Percentiles rank a stretch among this genome's conserved stretches.
phyloP scores from a whole-genome alignment of 495 filamentous ascomycete genomes.

The Neurospora sp. region DNA sequence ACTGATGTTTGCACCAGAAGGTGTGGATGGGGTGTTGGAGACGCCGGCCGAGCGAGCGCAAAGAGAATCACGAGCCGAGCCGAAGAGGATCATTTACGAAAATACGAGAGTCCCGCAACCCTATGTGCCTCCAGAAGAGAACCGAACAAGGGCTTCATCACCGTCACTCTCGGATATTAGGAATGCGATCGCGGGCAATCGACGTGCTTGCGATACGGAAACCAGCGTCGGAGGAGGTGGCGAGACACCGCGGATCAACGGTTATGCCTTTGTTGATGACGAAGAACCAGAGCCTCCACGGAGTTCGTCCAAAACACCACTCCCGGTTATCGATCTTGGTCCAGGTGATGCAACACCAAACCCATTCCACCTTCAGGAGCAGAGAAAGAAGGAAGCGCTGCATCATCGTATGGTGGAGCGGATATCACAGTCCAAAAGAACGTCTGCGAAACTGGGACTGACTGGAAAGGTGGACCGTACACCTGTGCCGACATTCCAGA shows the following conservation, averaged over 20 bases:
- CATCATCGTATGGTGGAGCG: conserved; percentile 88
- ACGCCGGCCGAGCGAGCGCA: conserved; percentile 60
- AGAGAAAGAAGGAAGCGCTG: conserved; percentile 68
- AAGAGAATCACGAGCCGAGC: conserved; percentile 59
- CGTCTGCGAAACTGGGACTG: conserved; percentile 33
- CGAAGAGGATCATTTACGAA: conserved; percentile 67
- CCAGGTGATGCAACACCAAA: conserved; percentile 55
- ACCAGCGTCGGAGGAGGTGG: conserved; percentile 47
- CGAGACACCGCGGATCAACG: conserved; percentile 82
- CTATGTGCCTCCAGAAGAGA: conserved; percentile 13
- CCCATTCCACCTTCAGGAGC: conserved; percentile 72
- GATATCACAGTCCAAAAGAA: conserved; percentile 61
- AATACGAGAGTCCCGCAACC: conserved; percentile 65
- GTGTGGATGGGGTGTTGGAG: conserved; percentile 55
- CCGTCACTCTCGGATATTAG: conserved; percentile 79
- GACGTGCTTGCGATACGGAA: conserved; percentile 54
- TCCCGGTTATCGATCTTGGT: conserved; percentile 40
- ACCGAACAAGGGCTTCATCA: conserved; percentile 46
- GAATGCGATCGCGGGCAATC: conserved; percentile 74
- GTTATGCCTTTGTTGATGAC: conserved; percentile 91
- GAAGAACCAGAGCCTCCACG: conserved; percentile 39
- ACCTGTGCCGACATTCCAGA: conserved; percentile 63
- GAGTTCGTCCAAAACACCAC: neutral
- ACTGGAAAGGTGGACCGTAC: conserved; percentile 48
- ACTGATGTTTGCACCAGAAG: conserved; percentile 78